Conservation (phyloP, 768 basidiomycete genomes). For the Tricholoma furcatifolium region DNA sequence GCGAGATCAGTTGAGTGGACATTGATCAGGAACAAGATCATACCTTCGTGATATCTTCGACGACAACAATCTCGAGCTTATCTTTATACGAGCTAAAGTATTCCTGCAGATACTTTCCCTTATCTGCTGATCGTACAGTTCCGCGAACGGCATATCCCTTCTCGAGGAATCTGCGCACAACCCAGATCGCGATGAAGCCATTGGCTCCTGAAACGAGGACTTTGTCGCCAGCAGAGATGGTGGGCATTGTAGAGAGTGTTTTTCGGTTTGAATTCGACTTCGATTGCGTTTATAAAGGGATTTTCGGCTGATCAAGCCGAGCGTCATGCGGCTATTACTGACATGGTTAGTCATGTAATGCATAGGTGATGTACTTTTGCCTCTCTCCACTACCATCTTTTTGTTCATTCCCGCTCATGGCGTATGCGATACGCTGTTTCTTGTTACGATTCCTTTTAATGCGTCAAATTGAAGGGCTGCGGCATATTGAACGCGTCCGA, state of each 20-base stretch:
- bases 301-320: no score
- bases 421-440: no score
- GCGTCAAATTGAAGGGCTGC: no score
- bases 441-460: no score
- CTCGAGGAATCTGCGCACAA: conserved; percentile 26
- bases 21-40: neutral
- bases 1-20: neutral
- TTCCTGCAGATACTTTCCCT: conserved; percentile 21
- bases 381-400: no score
- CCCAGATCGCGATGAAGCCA: conserved; percentile 30
- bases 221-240: conserved; percentile 18
- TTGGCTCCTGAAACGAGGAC: conserved; percentile 30
- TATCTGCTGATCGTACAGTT: conserved; percentile 23
- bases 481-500: no score
- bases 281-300: neutral
- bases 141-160: conserved; percentile 28
- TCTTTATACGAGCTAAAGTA: conserved; percentile 22
- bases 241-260: conserved; percentile 16
- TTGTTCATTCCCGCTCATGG: no score
- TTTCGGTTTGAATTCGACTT: neutral
- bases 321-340: no score
- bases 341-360: no score
- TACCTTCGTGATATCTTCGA: conserved; percentile 25
- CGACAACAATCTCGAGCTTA: conserved; percentile 25
- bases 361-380: no score